These are phyloP conservation scores for Saccharomycopsis sp. DNA, from an alignment of 805 yeast species.

Conservation along the genomic window DNA sequence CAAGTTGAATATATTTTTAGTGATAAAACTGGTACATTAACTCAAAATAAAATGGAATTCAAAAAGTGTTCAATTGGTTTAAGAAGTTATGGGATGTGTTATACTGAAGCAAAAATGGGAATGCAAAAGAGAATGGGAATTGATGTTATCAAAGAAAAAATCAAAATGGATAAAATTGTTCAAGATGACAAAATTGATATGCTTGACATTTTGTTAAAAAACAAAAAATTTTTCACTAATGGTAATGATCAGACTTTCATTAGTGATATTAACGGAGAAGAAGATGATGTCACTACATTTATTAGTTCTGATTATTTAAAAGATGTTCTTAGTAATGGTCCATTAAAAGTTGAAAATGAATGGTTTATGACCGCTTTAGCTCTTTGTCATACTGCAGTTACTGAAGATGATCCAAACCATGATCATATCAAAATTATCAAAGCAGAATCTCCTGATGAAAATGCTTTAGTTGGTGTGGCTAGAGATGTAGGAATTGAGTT, in stretches of 20 bases:
- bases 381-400: conserved; percentile 68
- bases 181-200: conserved; percentile 9
- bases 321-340: conserved; percentile 49
- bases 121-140: conserved; percentile 68
- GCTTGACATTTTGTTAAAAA: conserved; percentile 5
- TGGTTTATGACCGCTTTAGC: conserved; percentile 72
- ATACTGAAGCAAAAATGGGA: conserved; percentile 77
- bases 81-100: conserved; percentile 62
- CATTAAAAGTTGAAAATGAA: conserved; percentile 50
- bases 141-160: conserved; percentile 47
- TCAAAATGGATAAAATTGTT: conserved; percentile 27
- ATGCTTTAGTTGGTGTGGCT: conserved; percentile 76
- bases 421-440: conserved; percentile 47
- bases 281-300: conserved; percentile 60
- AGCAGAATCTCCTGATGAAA: conserved; percentile 84
- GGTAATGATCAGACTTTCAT: conserved; percentile 20
- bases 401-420: conserved; percentile 53
- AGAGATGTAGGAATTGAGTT: conserved; percentile 67
- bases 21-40: conserved; percentile 96
- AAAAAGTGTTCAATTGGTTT: conserved; percentile 74
- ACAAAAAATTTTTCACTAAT: conserved; percentile 7
- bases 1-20: conserved; percentile 78
- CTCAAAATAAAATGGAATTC: conserved; percentile 90
- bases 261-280: conserved; percentile 40
- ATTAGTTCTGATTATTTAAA: conserved; percentile 53